A percentile compares a stretch with the other conserved stretches of the same genome.
Conservation (phyloP, 2,329 filamentous ascomycete genomes). For the Trichoderma pleuroti region DNA sequence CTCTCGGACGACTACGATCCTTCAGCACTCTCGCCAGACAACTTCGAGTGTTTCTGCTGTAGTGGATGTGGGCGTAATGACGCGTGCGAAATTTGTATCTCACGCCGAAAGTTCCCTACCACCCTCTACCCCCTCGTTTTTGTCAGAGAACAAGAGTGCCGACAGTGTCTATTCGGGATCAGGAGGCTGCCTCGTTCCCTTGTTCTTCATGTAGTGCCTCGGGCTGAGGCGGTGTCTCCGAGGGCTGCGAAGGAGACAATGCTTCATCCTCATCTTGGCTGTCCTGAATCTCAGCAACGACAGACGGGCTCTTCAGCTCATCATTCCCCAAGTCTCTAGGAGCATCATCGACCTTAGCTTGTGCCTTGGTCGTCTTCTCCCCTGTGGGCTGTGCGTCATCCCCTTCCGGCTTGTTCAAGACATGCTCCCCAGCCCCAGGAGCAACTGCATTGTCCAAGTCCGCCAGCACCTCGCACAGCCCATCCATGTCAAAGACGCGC, state of each 20-base stretch:
- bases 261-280: slow-evolving; percentile 34
- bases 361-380: background rate
- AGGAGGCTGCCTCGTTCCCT: background rate
- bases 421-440: background rate
- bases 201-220: background rate
- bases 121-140: background rate
- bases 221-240: background rate
- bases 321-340: background rate
- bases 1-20: background rate
- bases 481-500: slow-evolving; percentile 57
- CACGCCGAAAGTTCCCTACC: background rate
- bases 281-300: slow-evolving; percentile 31
- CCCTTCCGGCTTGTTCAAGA: background rate
- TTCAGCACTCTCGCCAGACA: background rate
- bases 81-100: background rate
- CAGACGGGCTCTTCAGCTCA: background rate
- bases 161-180: background rate
- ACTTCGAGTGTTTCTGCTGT: background rate
- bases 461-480: slow-evolving; percentile 53
- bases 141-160: background rate
- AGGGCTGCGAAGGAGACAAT: slow-evolving; percentile 7
- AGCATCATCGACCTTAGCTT: background rate
- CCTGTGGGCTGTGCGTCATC: background rate
- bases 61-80: background rate
- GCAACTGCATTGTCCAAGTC: slow-evolving; percentile 41